These are phyloP conservation scores for Asterochloris sp. DNA, from an alignment of 139 green algal species.

Conservation along the genomic window DNA sequence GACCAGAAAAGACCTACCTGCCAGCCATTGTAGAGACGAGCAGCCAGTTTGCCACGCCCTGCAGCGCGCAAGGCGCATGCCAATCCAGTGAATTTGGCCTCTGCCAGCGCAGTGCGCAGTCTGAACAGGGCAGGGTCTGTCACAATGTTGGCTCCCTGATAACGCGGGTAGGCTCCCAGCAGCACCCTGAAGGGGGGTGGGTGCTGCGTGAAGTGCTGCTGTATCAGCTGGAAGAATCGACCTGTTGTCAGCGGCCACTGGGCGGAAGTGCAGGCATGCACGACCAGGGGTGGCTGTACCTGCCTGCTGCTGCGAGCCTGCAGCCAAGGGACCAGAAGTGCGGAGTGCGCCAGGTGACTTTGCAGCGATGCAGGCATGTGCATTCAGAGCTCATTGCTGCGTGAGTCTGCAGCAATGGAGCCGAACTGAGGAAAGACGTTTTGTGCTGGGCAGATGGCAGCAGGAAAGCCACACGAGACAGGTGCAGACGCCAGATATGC, in stretches of 20 bases:
- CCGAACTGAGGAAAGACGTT: too few relatives aligned
- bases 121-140: background rate
- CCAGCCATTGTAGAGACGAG: slow-evolving; percentile 2
- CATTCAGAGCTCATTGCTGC: too few relatives aligned
- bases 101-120: background rate
- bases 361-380: too few relatives aligned
- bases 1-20: background rate
- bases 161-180: slow-evolving; percentile 3
- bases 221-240: slow-evolving; percentile 12
- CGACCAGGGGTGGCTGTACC: background rate
- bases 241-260: background rate
- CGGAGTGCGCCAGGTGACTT: background rate
- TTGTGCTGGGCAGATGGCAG: too few relatives aligned
- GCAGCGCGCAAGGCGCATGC: background rate
- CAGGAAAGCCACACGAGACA: too few relatives aligned
- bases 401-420: too few relatives aligned
- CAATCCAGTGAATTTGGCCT: slow-evolving; percentile 5
- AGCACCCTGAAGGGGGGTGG: slow-evolving; percentile 10
- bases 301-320: background rate
- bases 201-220: slow-evolving; percentile 2
- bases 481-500: too few relatives aligned
- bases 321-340: background rate
- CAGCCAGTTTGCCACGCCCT: background rate
- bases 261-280: slow-evolving; percentile 8
- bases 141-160: slow-evolving; percentile 12